Evolutionary conservation across 805 yeast genomes (phyloP).

Genomic region (Clavispora santaluciae): DNA sequence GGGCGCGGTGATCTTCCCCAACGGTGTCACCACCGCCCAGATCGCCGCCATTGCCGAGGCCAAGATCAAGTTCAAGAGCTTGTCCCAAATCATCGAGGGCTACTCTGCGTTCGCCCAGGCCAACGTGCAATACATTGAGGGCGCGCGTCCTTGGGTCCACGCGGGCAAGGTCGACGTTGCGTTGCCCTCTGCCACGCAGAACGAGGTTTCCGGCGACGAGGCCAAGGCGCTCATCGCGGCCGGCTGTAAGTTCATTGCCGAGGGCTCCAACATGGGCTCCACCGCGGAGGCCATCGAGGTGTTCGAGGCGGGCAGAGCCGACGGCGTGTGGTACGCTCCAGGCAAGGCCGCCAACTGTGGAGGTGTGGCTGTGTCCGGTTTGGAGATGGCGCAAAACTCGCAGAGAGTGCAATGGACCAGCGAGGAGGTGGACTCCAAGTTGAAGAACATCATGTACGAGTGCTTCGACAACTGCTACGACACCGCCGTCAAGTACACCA

Average conservation of each 20-base stretch:
- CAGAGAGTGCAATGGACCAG: conserved; percentile 86
- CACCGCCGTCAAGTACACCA: conserved; percentile 77
- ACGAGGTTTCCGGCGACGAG: conserved; percentile 95
- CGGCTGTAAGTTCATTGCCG: conserved; percentile 91
- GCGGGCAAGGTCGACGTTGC: conserved; percentile 93
- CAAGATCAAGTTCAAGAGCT: conserved; percentile 69
- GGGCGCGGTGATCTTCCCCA: conserved; percentile 76
- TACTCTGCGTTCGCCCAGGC: conserved; percentile 53
- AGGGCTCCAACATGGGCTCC: conserved; percentile 99
- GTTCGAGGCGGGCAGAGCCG: conserved; percentile 76
- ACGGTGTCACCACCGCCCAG: conserved; percentile 83
- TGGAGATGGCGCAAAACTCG: conserved; percentile 99
- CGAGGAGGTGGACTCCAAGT: conserved; percentile 88
- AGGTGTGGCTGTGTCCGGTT: conserved; percentile 98
- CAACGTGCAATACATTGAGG: conserved; percentile 76
- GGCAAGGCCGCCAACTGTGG: conserved; percentile 99
- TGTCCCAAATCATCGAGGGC: conserved; percentile 58
- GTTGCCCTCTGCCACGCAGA: conserved; percentile 97
- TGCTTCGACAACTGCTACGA: conserved; percentile 91
- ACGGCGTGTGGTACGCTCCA: conserved; percentile 93
- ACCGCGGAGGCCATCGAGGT: conserved; percentile 95
- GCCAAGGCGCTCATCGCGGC: conserved; percentile 91
- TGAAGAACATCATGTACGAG: conserved; percentile 87
- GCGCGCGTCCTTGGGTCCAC: conserved; percentile 95
- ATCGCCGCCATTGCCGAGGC: conserved; percentile 70